These are phyloP conservation scores for Ophiostoma novo-ulmi DNA, from an alignment of 2,329 filamentous ascomycete species.

Conservation along the genomic window DNA sequence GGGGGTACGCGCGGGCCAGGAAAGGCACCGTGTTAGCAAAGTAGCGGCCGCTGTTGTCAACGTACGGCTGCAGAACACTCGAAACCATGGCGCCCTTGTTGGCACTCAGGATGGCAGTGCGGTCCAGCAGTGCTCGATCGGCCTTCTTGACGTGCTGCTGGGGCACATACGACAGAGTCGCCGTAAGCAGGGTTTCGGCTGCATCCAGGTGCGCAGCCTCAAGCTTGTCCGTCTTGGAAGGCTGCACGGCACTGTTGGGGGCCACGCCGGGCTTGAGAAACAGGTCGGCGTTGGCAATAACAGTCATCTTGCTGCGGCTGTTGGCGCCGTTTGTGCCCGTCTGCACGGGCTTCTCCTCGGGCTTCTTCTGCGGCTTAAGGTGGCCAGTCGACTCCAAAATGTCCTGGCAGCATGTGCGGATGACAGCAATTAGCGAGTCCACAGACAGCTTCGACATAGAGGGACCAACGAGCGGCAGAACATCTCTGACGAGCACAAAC, in stretches of 20 bases:
- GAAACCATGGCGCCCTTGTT: slow-evolving; percentile 70
- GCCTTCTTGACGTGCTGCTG: slow-evolving; percentile 64
- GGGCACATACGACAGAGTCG: slow-evolving; percentile 58
- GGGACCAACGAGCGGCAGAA: slow-evolving; percentile 60
- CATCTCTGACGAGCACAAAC: slow-evolving; percentile 54
- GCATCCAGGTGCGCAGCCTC: slow-evolving; percentile 47
- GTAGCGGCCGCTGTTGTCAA: slow-evolving; percentile 57
- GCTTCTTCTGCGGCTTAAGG: slow-evolving; percentile 24
- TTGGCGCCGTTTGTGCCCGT: slow-evolving; percentile 29
- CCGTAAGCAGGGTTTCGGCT: slow-evolving; percentile 57
- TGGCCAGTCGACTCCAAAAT: slow-evolving; percentile 54
- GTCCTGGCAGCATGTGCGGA: slow-evolving; percentile 69
- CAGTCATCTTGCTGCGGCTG: slow-evolving; percentile 36
- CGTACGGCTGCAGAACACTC: slow-evolving; percentile 73
- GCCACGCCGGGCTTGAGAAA: slow-evolving; percentile 52
- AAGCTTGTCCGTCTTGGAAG: slow-evolving; percentile 32
- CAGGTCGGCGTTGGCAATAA: slow-evolving; percentile 62
- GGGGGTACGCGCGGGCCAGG: slow-evolving; percentile 60
- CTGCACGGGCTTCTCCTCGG: slow-evolving; percentile 24
- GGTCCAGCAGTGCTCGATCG: slow-evolving; percentile 70
- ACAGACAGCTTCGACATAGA: slow-evolving; percentile 62
- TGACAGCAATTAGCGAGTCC: slow-evolving; percentile 55
- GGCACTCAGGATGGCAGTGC: slow-evolving; percentile 67
- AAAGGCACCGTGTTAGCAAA: slow-evolving; percentile 76
- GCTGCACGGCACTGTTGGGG: slow-evolving; percentile 24